Conservation (phyloP, 2,329 filamentous ascomycete species). For the Aspergillus luchuensis region DNA sequence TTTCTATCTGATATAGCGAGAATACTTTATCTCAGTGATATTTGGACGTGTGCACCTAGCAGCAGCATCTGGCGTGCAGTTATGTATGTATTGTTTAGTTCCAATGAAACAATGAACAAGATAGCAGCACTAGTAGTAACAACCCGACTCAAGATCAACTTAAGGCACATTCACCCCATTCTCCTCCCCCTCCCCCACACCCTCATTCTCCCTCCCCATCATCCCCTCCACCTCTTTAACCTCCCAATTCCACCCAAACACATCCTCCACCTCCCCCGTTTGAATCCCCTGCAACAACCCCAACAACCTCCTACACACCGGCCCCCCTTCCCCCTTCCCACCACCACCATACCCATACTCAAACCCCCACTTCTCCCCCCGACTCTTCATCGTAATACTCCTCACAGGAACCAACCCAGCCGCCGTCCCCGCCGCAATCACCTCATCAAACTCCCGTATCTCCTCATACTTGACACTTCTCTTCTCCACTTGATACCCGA, state of each 20-base stretch:
- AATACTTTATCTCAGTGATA: no score
- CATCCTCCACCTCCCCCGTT: slow-evolving; percentile 74
- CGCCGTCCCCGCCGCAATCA: slow-evolving; percentile 90
- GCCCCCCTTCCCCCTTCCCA: slow-evolving; percentile 57
- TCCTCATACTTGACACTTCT: slow-evolving; percentile 65
- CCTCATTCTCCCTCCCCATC: slow-evolving; percentile 23
- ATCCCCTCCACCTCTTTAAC: slow-evolving; percentile 37
- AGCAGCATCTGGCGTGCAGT: no score
- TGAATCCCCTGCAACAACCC: slow-evolving; percentile 82
- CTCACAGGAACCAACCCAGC: slow-evolving; percentile 89
- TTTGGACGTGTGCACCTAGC: no score
- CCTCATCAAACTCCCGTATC: slow-evolving; percentile 67
- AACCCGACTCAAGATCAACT: no score
- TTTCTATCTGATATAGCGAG: no score
- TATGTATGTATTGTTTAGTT: no score
- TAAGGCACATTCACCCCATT: slow-evolving; percentile 31
- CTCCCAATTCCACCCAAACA: slow-evolving; percentile 68
- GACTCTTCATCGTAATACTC: slow-evolving; percentile 74
- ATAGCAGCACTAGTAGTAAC: no score
- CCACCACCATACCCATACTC: slow-evolving; percentile 41
- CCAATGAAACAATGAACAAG: no score
- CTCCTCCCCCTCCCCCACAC: slow-evolving; percentile 20
- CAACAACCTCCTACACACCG: slow-evolving; percentile 71
- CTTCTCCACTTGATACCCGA: slow-evolving; percentile 83
- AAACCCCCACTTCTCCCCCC: slow-evolving; percentile 59